Percentiles rank a stretch among this genome's conserved stretches.
Conservation (phyloP, 768 basidiomycete species). For the Phallus indusiatus region DNA sequence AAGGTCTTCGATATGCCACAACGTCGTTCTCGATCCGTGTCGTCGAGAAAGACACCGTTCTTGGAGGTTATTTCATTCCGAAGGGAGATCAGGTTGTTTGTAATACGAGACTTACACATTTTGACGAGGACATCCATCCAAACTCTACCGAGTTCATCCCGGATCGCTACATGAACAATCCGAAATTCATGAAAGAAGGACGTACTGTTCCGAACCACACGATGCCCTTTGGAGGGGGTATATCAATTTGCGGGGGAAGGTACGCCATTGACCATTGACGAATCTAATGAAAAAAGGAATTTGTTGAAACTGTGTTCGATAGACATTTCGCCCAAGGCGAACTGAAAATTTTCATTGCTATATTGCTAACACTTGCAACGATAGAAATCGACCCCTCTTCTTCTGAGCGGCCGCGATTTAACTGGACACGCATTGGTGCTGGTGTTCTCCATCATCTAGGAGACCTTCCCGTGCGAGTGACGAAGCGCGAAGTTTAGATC, state of each 20-base stretch:
- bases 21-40: constrained; percentile 15
- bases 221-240: constrained; percentile 20
- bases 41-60: constrained; percentile 12
- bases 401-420: constrained; percentile 5
- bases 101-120: constrained; percentile 12
- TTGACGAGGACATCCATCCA: constrained; percentile 15
- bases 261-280: constrained; percentile 7
- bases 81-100: constrained; percentile 16
- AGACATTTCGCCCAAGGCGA: constrained; percentile 18
- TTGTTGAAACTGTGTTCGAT: background rate
- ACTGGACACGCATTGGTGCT: constrained; percentile 8
- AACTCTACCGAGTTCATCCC: background rate
- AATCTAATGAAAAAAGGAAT: too few relatives aligned
- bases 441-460: constrained; percentile 11
- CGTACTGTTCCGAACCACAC: constrained; percentile 13
- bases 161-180: constrained; percentile 12
- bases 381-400: constrained; percentile 13
- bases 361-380: constrained; percentile 12
- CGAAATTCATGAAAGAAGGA: constrained; percentile 11
- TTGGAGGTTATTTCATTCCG: constrained; percentile 12
- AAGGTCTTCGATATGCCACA: constrained; percentile 15
- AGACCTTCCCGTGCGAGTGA: background rate
- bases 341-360: constrained; percentile 13
- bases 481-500: background rate
- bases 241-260: constrained; percentile 21